Base-by-base conservation (phyloP, 805 yeast species). In the Ogataea salicorniae region DNA sequence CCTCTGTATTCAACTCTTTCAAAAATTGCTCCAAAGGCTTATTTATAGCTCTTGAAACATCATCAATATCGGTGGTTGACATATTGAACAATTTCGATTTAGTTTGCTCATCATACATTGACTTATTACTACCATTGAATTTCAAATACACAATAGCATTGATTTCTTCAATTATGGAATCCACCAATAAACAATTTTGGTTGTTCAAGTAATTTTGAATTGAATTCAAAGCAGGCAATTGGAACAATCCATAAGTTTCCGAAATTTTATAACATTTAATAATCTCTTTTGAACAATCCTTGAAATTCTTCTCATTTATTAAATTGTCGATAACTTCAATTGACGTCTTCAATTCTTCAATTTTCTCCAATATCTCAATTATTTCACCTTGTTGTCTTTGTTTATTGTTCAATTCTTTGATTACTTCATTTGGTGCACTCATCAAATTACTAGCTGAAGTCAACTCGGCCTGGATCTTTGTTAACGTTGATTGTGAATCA, bases 141-240 rank as follows among this genome's bases (percentile, higher is more conserved):
- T 60, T 62, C 31, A 57, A 46, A 42, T 65, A 65, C 17, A 63
- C 47, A n/a, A 87, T 83, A 41, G 74, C 76, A 49, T 80, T 82
- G 38, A 89, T 67, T 58, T 90, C 96, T 52, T 87, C 95, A n/a
- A 87, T 70, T 17, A 91, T 70, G 52, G 79, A 78, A 41, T 83
- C 89, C 57, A 84, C 83, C 29, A 91, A 68, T 38, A 76, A 74
- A 48, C 78, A 79, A 15, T 77, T 74, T 52, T 83, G 90, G 3
- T 69, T 59, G 43, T 79, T 77, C 16, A 84, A 67, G 51, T 77
- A 78, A 39, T 68, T 74, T 47, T 74, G 78, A 6, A 80, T 64
- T 14, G 78, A 69, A 14, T 62, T 59, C 62, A 85, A 68, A 0
- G 84, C 79, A 1, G 80, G 72, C 18, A 86, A 63, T 38, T 74